Evolutionary conservation across 1,139 yeast species (phyloP), one percentile per base, ranked within the genome.

Genomic region (Yamadazyma sp.): DNA sequence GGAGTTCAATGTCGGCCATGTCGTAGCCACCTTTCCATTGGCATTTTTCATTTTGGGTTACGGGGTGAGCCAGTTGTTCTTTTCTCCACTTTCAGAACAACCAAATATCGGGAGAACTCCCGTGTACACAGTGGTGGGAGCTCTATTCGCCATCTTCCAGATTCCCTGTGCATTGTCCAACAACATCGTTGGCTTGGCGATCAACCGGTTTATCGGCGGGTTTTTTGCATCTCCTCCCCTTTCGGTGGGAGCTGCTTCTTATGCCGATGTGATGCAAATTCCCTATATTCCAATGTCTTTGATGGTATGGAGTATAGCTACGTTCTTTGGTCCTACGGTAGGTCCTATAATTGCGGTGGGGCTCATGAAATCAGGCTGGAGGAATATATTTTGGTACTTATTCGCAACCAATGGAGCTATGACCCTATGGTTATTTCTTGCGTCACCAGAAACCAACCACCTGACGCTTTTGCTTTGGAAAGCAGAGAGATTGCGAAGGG

Each of bases 41-140:
- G 44, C 63, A 2, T 34, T 57, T 43, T 61, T 57, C 47, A 78
- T 78, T 13, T 46, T 77, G 14, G 84, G 82, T 2, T 78, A 76
- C 46, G 83, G 81, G 23, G 35, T 74, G 26, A 82, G 82, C 0
- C 82, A 82, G 7, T 59, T 76, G 66, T 40, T 77, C 1, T 68
- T 76, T 38, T 67, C 81, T 3, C 84, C 85, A 1, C 42, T 78
- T 40, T 69, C 81, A 3, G 85, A 79, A 51, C 52, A 57, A 40
- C 52, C 63, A 6, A 59, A 60, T 11, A 69, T 80, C 40, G 87
- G 88, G 3, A 65, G 88, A 46, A 75, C 72, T 35, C 50, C 62
- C 25, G 53, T 65, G 34, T 66, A 66, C 44, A 48, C 64, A 33
- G 28, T 51, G 26, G 62, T 69, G 2, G 47, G 61, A 30, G 60